phyloP scores from a whole-genome alignment of 129 eudicot genomes.

The Silybum marianum region DNA sequence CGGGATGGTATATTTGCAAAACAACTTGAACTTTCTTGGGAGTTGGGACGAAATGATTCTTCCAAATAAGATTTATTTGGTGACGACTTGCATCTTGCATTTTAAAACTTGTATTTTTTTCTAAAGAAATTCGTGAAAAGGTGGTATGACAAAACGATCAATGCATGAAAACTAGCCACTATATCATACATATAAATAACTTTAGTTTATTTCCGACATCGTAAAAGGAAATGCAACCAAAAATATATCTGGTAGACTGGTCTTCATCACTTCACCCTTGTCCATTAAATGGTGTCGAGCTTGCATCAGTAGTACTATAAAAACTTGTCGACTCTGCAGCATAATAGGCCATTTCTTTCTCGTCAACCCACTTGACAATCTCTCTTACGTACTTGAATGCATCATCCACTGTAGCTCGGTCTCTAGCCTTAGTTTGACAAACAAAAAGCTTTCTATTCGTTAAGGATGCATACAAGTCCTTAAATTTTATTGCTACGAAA shows the following conservation, averaged over 20 bases:
- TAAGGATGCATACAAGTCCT: slow-evolving; percentile 73
- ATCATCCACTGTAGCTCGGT: slow-evolving; percentile 77
- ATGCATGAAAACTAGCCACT: neutral
- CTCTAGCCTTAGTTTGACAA: slow-evolving; percentile 90
- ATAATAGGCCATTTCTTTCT: slow-evolving; percentile 62
- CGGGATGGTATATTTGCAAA: neutral
- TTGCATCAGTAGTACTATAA: slow-evolving; percentile 89
- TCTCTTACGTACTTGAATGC: slow-evolving; percentile 88
- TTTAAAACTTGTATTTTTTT: too few species aligned
- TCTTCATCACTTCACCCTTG: slow-evolving; percentile 20
- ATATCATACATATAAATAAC: neutral
- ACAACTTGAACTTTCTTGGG: neutral
- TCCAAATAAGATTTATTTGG: neutral
- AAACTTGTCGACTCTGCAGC: slow-evolving; percentile 67
- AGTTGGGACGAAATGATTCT: neutral
- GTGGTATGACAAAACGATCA: neutral
- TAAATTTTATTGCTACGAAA: slow-evolving; percentile 91
- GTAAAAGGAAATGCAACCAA: neutral
- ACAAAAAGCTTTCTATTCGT: slow-evolving; percentile 82
- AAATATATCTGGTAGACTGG: neutral
- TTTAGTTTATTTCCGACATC: neutral
- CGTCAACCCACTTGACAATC: slow-evolving; percentile 96
- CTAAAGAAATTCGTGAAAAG: neutral
- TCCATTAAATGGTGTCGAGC: slow-evolving; percentile 69
- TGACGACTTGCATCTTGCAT: neutral